Evolutionary conservation across 176 grass and related monocot species (phyloP).

Genomic region (Musa itinerans): DNA sequence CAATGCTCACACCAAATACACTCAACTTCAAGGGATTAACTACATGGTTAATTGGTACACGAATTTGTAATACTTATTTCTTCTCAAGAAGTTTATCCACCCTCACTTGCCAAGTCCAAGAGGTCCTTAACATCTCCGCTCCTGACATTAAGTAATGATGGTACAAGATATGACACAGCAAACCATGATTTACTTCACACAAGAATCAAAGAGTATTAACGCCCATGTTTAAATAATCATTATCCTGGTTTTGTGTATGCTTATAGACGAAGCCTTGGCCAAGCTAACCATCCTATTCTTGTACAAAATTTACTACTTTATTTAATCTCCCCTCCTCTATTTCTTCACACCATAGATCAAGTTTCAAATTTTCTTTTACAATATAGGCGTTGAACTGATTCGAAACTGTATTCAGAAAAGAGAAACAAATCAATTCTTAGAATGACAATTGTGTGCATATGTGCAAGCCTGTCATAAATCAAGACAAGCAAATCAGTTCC

Average conservation of each 20-base stretch:
- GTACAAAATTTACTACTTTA: not conserved
- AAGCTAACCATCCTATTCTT: not conserved
- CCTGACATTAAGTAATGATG: not conserved
- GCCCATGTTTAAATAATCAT: not conserved
- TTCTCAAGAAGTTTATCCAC: not conserved
- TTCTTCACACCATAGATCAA: not conserved
- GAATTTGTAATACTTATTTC: too few species aligned
- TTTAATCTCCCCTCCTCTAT: not conserved
- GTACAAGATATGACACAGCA: not conserved
- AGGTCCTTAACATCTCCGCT: not conserved
- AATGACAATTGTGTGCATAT: too few species aligned
- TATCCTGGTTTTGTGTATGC: too few species aligned
- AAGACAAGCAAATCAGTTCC: too few species aligned
- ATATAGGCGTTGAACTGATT: not conserved
- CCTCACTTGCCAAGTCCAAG: not conserved
- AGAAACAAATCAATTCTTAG: not conserved
- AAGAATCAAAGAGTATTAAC: not conserved
- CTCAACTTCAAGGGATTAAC: too few species aligned
- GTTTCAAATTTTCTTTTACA: not conserved
- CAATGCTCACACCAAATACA: too few species aligned
- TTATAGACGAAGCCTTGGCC: too few species aligned
- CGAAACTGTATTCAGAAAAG: not conserved
- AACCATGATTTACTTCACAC: not conserved
- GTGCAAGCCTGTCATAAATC: too few species aligned
- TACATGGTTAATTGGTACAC: too few species aligned